Percentiles rank a stretch among this genome's conserved stretches.
phyloP scores from a whole-genome alignment of 2,329 filamentous ascomycete genomes.

The Periconia sp. region DNA sequence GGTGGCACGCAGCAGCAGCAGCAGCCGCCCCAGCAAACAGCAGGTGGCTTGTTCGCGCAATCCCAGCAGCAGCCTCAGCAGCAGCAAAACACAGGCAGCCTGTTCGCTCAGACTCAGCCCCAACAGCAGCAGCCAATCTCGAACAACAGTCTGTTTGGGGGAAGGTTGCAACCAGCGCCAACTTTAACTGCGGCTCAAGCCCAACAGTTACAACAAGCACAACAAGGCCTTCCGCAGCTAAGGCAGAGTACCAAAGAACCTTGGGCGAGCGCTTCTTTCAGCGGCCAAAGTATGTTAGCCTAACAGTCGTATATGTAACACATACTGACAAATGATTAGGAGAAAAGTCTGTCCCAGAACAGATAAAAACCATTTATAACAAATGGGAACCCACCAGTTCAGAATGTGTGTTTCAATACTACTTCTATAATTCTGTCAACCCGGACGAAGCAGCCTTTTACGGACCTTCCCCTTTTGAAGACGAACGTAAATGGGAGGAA shows the following conservation, averaged over 20 bases:
- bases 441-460: constrained; percentile 75
- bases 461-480: constrained; percentile 68
- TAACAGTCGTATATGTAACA: not conserved
- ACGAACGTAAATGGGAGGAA: constrained; percentile 80
- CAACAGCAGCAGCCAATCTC: constrained; percentile 45
- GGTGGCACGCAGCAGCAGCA: constrained; percentile 25
- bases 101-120: constrained; percentile 20
- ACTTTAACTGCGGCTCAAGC: constrained; percentile 26
- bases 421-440: constrained; percentile 85
- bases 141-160: constrained; percentile 43
- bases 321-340: constrained; percentile 44
- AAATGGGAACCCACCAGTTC: constrained; percentile 74
- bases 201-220: constrained; percentile 41
- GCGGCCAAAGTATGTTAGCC: constrained; percentile 28
- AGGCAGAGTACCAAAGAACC: constrained; percentile 31
- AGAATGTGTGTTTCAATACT: constrained; percentile 75
- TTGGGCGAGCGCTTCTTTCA: constrained; percentile 29
- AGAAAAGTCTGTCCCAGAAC: constrained; percentile 74
- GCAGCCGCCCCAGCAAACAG: constrained; percentile 19
- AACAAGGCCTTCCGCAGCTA: constrained; percentile 39
- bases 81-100: constrained; percentile 35
- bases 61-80: constrained; percentile 48
- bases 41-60: constrained; percentile 42
- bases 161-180: constrained; percentile 34
- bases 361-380: constrained; percentile 68